Evolutionary conservation across 768 basidiomycete species (phyloP).

Genomic region (Boletus rufocinnamomeus): DNA sequence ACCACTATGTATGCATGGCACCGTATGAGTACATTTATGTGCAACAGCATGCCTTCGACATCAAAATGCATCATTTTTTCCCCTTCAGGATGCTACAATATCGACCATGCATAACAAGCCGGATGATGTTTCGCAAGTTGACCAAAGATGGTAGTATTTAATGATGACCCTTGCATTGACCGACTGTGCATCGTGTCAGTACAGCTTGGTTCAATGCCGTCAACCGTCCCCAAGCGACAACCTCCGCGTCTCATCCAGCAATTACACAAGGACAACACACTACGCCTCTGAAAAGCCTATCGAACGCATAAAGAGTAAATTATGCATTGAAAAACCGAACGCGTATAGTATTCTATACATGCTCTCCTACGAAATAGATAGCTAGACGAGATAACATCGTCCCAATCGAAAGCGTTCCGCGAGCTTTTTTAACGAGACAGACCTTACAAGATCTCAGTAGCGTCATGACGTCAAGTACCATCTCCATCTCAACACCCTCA

Average conservation of each 20-base stretch:
- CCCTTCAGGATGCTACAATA: neutral
- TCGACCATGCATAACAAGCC: neutral
- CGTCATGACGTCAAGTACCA: conserved; percentile 20
- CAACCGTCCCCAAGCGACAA: neutral
- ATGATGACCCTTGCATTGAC: neutral
- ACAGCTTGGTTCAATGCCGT: neutral
- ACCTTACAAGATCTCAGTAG: neutral
- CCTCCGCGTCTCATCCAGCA: neutral
- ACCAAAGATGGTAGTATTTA: neutral
- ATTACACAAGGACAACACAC: neutral
- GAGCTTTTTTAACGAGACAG: neutral
- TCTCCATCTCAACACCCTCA: conserved; percentile 33
- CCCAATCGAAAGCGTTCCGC: neutral
- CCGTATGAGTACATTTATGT: conserved; percentile 30
- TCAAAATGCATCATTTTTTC: conserved; percentile 23
- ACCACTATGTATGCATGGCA: conserved; percentile 25
- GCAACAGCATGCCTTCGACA: conserved; percentile 25
- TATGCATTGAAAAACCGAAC: conserved; percentile 1
- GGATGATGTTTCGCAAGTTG: neutral
- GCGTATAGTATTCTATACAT: conserved; percentile 14
- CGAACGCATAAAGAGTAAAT: neutral
- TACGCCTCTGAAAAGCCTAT: neutral
- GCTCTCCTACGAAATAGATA: conserved; percentile 17
- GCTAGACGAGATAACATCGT: conserved; percentile 13
- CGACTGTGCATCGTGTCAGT: neutral